Evolutionary conservation across 805 yeast species (phyloP), one percentile per base, ranked within the genome.

Genomic region (Wickerhamiella siamensis): DNA sequence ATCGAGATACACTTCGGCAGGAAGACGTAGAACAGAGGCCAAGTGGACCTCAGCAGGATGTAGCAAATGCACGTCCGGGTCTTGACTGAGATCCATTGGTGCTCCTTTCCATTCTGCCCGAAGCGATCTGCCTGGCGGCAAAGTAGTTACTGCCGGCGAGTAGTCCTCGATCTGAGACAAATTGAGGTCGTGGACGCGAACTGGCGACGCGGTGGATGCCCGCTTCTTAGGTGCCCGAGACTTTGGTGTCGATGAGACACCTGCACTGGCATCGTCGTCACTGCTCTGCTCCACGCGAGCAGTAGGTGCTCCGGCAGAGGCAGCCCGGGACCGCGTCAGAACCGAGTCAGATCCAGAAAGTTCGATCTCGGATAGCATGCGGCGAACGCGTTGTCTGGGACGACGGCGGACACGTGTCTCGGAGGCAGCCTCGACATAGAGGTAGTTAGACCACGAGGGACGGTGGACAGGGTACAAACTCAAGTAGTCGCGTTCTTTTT

Each of bases 31-130:
- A n/a, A 79, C 80, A 15, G 93, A 79, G 4, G 97, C 96, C 47
- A 88, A 67, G 33, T 72, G 69, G 14, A 80, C 71, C 62, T 88
- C 98, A 4, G 95, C 95, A 0, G 96, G 96, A 61, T 88, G 96
- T 49, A 91, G 69, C 52, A 77, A 71, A 37, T 64, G 63, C 39
- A 71, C 61, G 50, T 83, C 70, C 17, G 95, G 93, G 61, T 91
- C 97, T 26, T 61, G 54, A 15, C 79, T 68, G 43, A 88, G 70
- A 59, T 83, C 93, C 95, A 88, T 86, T 31, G 96, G 94, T 53
- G 86, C 94, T 9, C 97, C 98, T 64, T 87, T 88, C 98, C 98
- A 88, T 60, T 88, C 97, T 29, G 93, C 82, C 56, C 79, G 79
- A 51, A 87, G 67, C 49, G 83, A 76, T 63, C 79, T 77, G 43